Conservation (phyloP, 306 rosid genomes). For the Vicia sativa region DNA sequence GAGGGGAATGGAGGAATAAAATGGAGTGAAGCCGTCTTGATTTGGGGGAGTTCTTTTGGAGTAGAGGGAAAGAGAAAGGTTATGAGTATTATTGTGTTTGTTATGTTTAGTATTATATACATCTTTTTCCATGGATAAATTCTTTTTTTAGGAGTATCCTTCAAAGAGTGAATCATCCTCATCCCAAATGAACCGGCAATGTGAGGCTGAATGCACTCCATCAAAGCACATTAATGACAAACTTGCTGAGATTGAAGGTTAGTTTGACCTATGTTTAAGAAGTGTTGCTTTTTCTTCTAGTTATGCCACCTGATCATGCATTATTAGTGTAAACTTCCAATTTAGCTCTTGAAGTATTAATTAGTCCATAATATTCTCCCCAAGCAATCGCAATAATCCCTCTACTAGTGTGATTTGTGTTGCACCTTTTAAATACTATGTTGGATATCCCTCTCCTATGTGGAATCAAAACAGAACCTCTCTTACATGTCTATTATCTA, state of each 20-base stretch:
- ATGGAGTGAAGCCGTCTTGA: no score
- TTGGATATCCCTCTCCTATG: not conserved
- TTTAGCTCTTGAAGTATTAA: not conserved
- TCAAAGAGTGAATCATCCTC: constrained; percentile 40
- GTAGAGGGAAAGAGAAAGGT: not conserved
- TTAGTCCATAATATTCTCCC: not conserved
- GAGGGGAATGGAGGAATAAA: no score
- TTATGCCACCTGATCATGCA: not conserved
- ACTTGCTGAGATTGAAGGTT: constrained; percentile 42
- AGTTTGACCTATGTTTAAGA: constrained; percentile 31
- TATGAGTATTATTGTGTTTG: not conserved
- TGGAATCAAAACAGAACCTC: not conserved
- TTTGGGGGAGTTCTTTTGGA: no score
- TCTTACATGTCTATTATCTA: not conserved
- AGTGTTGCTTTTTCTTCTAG: not conserved
- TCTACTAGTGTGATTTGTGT: not conserved
- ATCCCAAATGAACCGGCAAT: constrained; percentile 14
- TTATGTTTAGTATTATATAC: not conserved
- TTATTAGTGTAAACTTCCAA: not conserved
- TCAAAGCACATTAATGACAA: constrained; percentile 22
- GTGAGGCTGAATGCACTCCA: constrained; percentile 18
- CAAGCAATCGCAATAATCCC: not conserved
- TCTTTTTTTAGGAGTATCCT: constrained; percentile 57
- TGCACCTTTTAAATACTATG: not conserved
- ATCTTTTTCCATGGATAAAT: constrained; percentile 45